phyloP scores from a whole-genome alignment of 2,329 filamentous ascomycete genomes.

The Trichophyton rubrum region DNA sequence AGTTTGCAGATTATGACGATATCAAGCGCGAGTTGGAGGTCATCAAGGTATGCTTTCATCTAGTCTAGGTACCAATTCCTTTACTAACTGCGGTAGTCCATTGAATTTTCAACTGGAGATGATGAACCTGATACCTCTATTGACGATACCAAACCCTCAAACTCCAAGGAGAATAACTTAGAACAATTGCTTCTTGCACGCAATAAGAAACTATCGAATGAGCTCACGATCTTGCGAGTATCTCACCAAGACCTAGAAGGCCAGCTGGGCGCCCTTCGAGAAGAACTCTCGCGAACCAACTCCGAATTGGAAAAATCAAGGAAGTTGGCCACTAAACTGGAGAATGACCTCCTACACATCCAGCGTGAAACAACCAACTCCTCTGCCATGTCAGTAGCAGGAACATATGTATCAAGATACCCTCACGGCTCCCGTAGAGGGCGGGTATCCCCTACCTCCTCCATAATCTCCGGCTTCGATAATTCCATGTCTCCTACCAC shows the following conservation, averaged over 20 bases:
- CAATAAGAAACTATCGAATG: conserved; percentile 93
- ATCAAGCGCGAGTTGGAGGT: conserved; percentile 93
- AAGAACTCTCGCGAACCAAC: conserved; percentile 71
- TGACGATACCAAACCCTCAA: conserved; percentile 28
- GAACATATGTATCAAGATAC: conserved; percentile 74
- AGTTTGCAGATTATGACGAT: conserved; percentile 89
- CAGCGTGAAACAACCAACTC: conserved; percentile 72
- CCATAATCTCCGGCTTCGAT: conserved; percentile 95
- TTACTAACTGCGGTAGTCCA: conserved; percentile 45
- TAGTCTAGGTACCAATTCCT: background rate
- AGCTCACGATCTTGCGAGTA: conserved; percentile 81
- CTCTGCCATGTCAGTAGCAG: conserved; percentile 81
- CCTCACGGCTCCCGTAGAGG: conserved; percentile 57
- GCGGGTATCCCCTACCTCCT: conserved; percentile 79
- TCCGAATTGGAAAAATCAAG: conserved; percentile 75
- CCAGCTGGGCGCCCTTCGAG: conserved; percentile 65
- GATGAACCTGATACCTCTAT: conserved; percentile 43
- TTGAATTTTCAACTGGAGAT: conserved; percentile 86
- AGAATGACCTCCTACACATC: conserved; percentile 78
- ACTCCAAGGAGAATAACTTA: conserved; percentile 62
- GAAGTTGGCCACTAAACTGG: conserved; percentile 73
- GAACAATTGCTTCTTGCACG: conserved; percentile 83
- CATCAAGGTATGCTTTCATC: conserved; percentile 48
- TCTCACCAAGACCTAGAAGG: conserved; percentile 85
- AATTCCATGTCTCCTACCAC: conserved; percentile 44